Percentiles rank a stretch among this genome's conserved stretches.
Evolutionary conservation across 306 rosid genomes (phyloP).

Genomic region (Lotus japonicus): DNA sequence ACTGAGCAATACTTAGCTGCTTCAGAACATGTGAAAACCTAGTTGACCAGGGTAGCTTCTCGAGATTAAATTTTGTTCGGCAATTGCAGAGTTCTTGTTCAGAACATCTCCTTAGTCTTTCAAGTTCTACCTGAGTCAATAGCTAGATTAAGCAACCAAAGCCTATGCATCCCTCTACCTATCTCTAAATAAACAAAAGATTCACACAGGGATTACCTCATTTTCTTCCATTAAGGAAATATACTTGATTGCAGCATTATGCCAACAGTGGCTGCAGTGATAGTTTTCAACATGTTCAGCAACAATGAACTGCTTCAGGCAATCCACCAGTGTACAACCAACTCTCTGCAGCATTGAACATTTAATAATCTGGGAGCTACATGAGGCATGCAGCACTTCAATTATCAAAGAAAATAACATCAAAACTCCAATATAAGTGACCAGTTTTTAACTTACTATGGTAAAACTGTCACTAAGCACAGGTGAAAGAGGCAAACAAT

Average conservation of each 20-base stretch:
- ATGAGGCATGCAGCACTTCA: background rate
- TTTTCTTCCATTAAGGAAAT: constrained; percentile 47
- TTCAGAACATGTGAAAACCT: constrained; percentile 58
- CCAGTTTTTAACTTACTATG: constrained; percentile 49
- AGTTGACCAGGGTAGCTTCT: constrained; percentile 75
- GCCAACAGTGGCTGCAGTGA: constrained; percentile 85
- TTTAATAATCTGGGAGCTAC: background rate
- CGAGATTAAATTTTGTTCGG: constrained; percentile 31
- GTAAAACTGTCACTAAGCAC: constrained; percentile 28
- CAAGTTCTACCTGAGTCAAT: constrained; percentile 51
- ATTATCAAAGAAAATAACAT: constrained; percentile 14
- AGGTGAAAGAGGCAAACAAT: constrained; percentile 78
- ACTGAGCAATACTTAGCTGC: constrained; percentile 77
- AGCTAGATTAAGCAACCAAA: constrained; percentile 9
- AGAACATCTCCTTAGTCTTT: constrained; percentile 57
- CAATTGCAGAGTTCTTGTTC: constrained; percentile 65
- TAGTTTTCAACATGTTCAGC: constrained; percentile 86
- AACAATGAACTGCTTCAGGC: constrained; percentile 65
- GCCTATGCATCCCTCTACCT: constrained; percentile 11
- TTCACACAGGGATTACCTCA: constrained; percentile 46
- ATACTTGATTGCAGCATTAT: constrained; percentile 66
- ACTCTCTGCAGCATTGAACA: constrained; percentile 34
- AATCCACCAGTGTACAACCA: constrained; percentile 66
- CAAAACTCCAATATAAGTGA: constrained; percentile 13
- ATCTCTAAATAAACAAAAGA: constrained; percentile 10